Percentiles rank a stretch among this genome's conserved stretches.
Conservation (phyloP, 257 asterid genomes). For the Nicotiana attenuata region DNA sequence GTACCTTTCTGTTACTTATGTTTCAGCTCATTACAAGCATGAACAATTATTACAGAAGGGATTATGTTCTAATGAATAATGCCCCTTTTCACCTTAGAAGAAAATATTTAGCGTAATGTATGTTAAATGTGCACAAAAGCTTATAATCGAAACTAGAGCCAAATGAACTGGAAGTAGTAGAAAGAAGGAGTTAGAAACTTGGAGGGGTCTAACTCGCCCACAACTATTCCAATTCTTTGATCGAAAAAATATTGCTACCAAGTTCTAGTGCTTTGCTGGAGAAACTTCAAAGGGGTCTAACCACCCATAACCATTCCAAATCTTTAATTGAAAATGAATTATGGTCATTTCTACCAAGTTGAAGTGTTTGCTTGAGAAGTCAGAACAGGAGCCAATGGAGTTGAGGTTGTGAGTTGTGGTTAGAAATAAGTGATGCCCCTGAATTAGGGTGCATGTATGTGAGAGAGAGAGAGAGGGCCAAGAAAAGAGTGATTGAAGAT, state of each 20-base stretch:
- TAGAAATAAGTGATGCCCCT: neutral
- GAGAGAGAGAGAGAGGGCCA: neutral
- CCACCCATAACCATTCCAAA: neutral
- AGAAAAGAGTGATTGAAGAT: neutral
- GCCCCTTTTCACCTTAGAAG: neutral
- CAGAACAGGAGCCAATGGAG: neutral
- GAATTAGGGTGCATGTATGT: neutral
- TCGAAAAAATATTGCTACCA: too few species aligned
- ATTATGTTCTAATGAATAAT: neutral
- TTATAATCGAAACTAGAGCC: neutral
- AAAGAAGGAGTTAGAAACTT: neutral
- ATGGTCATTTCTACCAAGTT: neutral
- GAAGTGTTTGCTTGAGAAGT: neutral
- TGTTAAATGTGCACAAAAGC: neutral
- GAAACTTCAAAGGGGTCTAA: neutral
- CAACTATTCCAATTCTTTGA: neutral
- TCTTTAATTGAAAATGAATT: neutral
- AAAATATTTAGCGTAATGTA: neutral
- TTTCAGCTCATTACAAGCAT: too few species aligned
- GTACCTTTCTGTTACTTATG: too few species aligned
- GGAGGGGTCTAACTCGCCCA: neutral
- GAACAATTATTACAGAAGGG: neutral
- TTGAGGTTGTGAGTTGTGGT: neutral
- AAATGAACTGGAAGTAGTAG: neutral
- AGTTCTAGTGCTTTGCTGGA: too few species aligned